These are phyloP conservation scores for Chlorella sp. DNA, from an alignment of 139 green algal species.

Conservation along the genomic window DNA sequence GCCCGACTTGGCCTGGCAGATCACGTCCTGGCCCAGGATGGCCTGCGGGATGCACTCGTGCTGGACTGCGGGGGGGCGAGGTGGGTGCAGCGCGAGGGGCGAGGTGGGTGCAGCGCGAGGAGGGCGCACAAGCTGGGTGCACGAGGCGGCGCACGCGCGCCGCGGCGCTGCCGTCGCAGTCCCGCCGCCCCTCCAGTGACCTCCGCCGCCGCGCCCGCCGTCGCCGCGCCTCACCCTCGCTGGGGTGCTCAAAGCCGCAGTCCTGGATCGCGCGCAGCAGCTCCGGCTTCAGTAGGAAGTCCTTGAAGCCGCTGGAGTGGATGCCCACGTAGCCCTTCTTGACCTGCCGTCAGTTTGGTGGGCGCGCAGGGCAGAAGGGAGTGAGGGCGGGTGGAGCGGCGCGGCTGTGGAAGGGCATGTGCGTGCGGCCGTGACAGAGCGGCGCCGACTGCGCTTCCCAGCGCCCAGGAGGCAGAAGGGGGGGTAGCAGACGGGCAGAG, in stretches of 20 bases:
- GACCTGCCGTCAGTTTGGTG: slow-evolving; percentile 46
- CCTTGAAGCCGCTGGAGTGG: slow-evolving; percentile 96
- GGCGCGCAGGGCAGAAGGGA: no score
- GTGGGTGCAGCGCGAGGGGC: not conserved
- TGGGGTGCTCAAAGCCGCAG: slow-evolving; percentile 99
- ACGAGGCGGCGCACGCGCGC: not conserved
- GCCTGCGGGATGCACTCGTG: slow-evolving; percentile 99
- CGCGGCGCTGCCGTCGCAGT: not conserved
- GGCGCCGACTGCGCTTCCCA: no score
- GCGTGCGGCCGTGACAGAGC: no score
- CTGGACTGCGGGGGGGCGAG: slow-evolving; percentile 82
- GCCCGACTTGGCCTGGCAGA: slow-evolving; percentile 99
- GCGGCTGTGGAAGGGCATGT: not conserved
- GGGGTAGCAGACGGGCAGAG: no score
- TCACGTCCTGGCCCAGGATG: slow-evolving; percentile 96
- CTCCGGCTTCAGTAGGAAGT: slow-evolving; percentile 96
- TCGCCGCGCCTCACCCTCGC: slow-evolving; percentile 82
- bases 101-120: no score
- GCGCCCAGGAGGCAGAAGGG: no score
- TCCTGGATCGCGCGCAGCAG: slow-evolving; percentile 94
- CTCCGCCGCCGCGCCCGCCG: not conserved
- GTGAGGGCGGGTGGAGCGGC: no score
- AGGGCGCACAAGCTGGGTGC: no score
- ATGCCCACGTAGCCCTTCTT: slow-evolving; percentile 98
- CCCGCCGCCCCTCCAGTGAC: not conserved